A percentile compares a stretch with the other conserved stretches of the same genome.
Conservation (phyloP, 2,329 filamentous ascomycete species). For the Talaromyces sp. region DNA sequence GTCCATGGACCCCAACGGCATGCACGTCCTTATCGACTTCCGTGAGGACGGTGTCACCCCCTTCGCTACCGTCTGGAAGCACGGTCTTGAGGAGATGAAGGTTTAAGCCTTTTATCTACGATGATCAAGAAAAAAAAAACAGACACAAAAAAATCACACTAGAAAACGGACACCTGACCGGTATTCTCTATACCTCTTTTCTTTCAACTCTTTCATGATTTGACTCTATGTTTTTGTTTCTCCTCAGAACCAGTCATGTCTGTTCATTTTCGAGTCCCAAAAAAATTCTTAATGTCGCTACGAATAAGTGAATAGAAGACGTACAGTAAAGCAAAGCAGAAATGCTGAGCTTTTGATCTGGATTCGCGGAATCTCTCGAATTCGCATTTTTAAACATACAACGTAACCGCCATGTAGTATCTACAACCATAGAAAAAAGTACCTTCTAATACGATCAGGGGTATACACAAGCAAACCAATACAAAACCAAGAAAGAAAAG, state of each 20-base stretch:
- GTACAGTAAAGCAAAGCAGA: background rate
- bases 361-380: background rate
- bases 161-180: background rate
- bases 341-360: background rate
- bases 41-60: slow-evolving; percentile 92
- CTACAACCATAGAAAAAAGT: background rate
- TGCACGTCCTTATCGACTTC: slow-evolving; percentile 95
- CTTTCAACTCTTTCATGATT: background rate
- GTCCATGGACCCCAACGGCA: slow-evolving; percentile 87
- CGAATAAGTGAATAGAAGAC: slow-evolving; percentile 19
- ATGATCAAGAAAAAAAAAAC: background rate
- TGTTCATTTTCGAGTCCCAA: slow-evolving; percentile 1
- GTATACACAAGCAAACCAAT: background rate
- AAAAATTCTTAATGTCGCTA: slow-evolving; percentile 11
- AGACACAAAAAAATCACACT: background rate
- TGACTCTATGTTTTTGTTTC: background rate
- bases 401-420: background rate
- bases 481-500: no score
- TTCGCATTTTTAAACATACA: background rate
- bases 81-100: slow-evolving; percentile 84
- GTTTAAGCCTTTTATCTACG: slow-evolving; percentile 54
- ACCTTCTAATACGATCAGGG: background rate
- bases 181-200: background rate
- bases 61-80: slow-evolving; percentile 89
- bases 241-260: slow-evolving; percentile 1